Percentiles rank a stretch among this genome's conserved stretches.
Evolutionary conservation across 129 eudicot species (phyloP).

Genomic region (Kitagawia praeruptora): DNA sequence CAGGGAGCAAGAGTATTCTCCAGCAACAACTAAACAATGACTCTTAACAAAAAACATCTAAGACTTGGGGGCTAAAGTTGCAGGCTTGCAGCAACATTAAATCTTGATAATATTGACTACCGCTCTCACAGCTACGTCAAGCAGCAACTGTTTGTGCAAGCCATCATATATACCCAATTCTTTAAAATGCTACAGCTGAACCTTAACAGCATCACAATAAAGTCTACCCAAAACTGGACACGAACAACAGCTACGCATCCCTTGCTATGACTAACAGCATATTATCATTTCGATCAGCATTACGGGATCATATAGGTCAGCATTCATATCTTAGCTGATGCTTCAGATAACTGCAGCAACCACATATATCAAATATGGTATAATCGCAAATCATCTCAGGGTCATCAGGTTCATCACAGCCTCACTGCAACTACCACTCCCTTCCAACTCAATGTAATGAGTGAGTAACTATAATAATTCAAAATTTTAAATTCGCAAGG

Average conservation of each 20-base stretch:
- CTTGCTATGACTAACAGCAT: slow-evolving; percentile 5
- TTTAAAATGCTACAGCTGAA: not conserved
- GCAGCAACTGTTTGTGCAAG: slow-evolving; percentile 2
- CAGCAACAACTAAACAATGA: not conserved
- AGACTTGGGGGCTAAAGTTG: not conserved
- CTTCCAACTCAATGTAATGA: slow-evolving; percentile 21
- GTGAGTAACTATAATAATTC: slow-evolving; percentile 12
- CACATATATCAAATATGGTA: slow-evolving; percentile 6
- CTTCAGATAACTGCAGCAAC: slow-evolving; percentile 24
- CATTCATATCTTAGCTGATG: slow-evolving; percentile 9
- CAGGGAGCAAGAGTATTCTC: not conserved
- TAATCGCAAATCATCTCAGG: not conserved
- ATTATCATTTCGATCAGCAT: slow-evolving; percentile 3
- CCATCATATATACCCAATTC: not conserved
- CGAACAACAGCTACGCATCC: not conserved
- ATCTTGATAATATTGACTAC: not conserved
- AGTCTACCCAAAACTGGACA: slow-evolving; percentile 7
- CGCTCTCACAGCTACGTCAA: not conserved
- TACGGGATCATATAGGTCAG: slow-evolving; percentile 19
- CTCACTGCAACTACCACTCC: slow-evolving; percentile 35
- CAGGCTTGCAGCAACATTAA: not conserved
- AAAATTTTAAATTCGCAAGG: slow-evolving; percentile 17
- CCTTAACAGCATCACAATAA: slow-evolving; percentile 4
- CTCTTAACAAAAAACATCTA: not conserved
- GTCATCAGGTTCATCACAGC: slow-evolving; percentile 29